Evolutionary conservation across 1,284 basidiomycete genomes (phyloP).

Genomic region (Ceratobasidium theobromae): DNA sequence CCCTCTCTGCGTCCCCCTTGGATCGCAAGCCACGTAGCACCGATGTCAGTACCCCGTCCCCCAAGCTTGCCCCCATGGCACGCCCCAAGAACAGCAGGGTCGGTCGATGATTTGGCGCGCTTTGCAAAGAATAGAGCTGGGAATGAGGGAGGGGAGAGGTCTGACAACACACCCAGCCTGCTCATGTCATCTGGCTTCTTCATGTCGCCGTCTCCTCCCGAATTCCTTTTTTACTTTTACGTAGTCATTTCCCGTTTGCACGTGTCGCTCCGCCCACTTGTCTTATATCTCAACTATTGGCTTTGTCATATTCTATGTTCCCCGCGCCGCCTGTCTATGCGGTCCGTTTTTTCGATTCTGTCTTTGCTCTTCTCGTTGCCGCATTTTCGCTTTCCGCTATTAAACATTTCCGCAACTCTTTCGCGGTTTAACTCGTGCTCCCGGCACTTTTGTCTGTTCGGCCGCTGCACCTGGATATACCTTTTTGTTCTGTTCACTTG

Average conservation of each 20-base stretch:
- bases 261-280: slow-evolving; percentile 6
- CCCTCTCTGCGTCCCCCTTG: neutral
- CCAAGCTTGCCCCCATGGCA: neutral
- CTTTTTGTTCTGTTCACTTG: neutral
- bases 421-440: slow-evolving; percentile 8
- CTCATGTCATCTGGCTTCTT: neutral
- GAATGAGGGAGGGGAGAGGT: neutral
- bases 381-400: neutral
- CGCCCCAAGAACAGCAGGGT: slow-evolving; percentile 22
- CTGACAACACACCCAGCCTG: neutral
- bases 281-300: slow-evolving; percentile 27
- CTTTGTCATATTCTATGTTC: neutral
- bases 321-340: neutral
- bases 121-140: neutral
- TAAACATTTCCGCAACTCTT: slow-evolving; percentile 12
- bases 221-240: slow-evolving; percentile 17
- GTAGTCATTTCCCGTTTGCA: slow-evolving; percentile 3
- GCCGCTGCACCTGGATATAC: neutral
- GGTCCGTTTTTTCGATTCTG: neutral
- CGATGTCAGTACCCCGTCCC: too few relatives aligned
- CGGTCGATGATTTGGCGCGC: neutral
- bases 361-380: neutral
- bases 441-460: neutral
- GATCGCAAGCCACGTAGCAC: slow-evolving; percentile 17
- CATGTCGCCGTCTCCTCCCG: slow-evolving; percentile 5